These are phyloP conservation scores for Nyssa sinensis DNA, from an alignment of 148 eudicot genomes.

Conservation along the genomic window DNA sequence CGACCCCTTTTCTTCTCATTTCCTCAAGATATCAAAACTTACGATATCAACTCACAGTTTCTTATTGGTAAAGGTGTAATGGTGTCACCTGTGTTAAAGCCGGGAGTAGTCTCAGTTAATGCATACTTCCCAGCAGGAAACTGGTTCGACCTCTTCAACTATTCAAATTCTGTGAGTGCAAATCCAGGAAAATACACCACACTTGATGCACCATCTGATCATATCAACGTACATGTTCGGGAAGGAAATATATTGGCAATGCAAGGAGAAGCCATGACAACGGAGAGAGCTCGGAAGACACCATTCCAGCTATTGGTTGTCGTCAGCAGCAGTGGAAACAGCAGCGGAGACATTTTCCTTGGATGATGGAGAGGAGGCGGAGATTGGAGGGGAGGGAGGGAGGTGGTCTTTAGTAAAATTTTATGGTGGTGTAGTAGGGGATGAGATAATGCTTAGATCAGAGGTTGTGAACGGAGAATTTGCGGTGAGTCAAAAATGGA, in stretches of 20 bases:
- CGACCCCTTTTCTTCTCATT: constrained; percentile 86
- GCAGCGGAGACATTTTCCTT: constrained; percentile 59
- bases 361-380: constrained; percentile 63
- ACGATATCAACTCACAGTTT: constrained; percentile 62
- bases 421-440: constrained; percentile 23
- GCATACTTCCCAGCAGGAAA: constrained; percentile 80
- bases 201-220: constrained; percentile 65
- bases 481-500: constrained; percentile 53
- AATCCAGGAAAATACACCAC: constrained; percentile 33
- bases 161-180: constrained; percentile 40
- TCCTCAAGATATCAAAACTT: constrained; percentile 52
- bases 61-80: constrained; percentile 71
- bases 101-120: constrained; percentile 41
- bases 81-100: constrained; percentile 70
- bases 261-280: constrained; percentile 77
- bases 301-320: constrained; percentile 62
- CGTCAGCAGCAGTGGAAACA: constrained; percentile 28
- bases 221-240: constrained; percentile 63
- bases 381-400: constrained; percentile 44
- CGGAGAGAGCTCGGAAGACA: constrained; percentile 55
- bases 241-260: constrained; percentile 69
- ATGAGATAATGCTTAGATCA: constrained; percentile 34
- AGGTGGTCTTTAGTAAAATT: constrained; percentile 61
- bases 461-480: constrained; percentile 52
- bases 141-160: constrained; percentile 76